These are phyloP conservation scores for Omphalotus guepiniiformis DNA, from an alignment of 768 basidiomycete species.

Conservation along the genomic window DNA sequence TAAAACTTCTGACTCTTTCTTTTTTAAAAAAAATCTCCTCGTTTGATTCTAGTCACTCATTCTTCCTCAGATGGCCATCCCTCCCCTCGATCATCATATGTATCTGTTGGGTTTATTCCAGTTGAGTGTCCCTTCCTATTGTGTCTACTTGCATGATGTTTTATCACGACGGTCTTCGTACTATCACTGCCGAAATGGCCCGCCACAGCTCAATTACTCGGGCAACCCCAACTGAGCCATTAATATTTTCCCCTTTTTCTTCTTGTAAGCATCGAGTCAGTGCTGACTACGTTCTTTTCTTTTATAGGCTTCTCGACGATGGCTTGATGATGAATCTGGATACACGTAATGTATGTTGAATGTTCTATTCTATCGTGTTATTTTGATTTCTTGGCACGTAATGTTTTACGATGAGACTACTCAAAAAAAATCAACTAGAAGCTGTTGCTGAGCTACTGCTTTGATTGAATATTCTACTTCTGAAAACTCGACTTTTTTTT, in stretches of 20 bases:
- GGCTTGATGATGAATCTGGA: neutral
- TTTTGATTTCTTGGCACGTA: too few relatives aligned
- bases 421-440: conserved; percentile 76
- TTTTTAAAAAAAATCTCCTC: too few relatives aligned
- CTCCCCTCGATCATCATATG: neutral
- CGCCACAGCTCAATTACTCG: conserved; percentile 86
- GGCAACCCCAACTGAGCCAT: conserved; percentile 74
- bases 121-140: conserved; percentile 24
- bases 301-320: neutral
- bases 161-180: conserved; percentile 96
- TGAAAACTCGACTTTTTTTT: neutral
- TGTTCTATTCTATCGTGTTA: neutral
- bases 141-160: conserved; percentile 50
- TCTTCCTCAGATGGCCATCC: neutral
- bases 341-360: neutral
- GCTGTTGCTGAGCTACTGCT: conserved; percentile 79
- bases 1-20: conserved; percentile 26
- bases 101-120: neutral
- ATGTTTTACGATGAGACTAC: conserved; percentile 41
- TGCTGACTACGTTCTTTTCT: neutral
- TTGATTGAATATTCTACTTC: conserved; percentile 39
- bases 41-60: neutral
- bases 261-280: neutral
- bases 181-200: conserved; percentile 78
- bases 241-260: conserved; percentile 3